Conservation (phyloP, 2,329 filamentous ascomycete species). For the Colletotrichum graminicola region DNA sequence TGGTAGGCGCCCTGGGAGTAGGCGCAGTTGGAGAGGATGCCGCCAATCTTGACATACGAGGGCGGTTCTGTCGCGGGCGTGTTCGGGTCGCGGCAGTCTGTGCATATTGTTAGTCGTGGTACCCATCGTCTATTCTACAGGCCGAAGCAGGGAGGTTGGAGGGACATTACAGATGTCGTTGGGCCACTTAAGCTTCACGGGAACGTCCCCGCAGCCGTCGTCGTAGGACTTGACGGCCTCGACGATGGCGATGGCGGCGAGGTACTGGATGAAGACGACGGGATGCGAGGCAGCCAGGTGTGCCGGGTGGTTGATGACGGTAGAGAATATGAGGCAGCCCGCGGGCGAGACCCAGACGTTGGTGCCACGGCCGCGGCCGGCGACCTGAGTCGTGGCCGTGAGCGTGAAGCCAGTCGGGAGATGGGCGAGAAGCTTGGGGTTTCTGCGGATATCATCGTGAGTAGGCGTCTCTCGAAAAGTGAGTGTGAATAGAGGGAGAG, state of each 20-base stretch:
- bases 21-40: slow-evolving; percentile 90
- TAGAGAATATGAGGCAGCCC: slow-evolving; percentile 89
- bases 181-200: slow-evolving; percentile 94
- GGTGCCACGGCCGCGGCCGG: slow-evolving; percentile 86
- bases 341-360: slow-evolving; percentile 97
- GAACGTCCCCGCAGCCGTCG: slow-evolving; percentile 77
- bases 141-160: neutral
- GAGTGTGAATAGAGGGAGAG: neutral
- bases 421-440: slow-evolving; percentile 79
- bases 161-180: slow-evolving; percentile 85
- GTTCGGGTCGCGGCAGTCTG: slow-evolving; percentile 75
- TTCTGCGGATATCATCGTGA: slow-evolving; percentile 60
- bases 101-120: neutral
- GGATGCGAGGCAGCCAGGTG: slow-evolving; percentile 79
- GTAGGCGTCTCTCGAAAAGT: neutral
- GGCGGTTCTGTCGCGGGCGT: slow-evolving; percentile 58
- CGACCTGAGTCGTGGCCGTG: slow-evolving; percentile 87
- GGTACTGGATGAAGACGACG: slow-evolving; percentile 93
- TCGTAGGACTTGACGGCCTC: slow-evolving; percentile 86
- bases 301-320: slow-evolving; percentile 85
- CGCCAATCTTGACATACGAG: slow-evolving; percentile 88
- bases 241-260: slow-evolving; percentile 88
- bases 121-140: too few species aligned
- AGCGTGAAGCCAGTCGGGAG: slow-evolving; percentile 90
- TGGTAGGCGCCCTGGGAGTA: slow-evolving; percentile 85